Base-by-base conservation (phyloP, 1,284 basidiomycete genomes). In the Moniliophthora roreri region DNA sequence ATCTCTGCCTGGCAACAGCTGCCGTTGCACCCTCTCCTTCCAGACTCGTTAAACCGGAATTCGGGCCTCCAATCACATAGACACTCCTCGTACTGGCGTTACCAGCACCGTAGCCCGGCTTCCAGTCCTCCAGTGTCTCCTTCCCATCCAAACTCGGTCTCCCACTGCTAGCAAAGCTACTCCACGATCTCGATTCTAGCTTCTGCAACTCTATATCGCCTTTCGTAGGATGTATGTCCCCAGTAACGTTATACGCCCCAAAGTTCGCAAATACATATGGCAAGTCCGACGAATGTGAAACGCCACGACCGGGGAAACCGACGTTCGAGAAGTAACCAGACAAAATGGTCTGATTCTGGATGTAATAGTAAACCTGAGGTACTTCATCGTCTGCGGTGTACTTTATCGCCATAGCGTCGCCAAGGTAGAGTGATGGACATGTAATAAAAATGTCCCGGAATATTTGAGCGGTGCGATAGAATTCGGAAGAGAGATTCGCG, bases 371-470 rank as follows among this genome's bases (percentile, higher is more conserved):
- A 2, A 48, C 47, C n/a, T 26, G 10, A 15, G 20, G 26, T 16
- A 21, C 13, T n/a, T 36, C 34, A n/a, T 50, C n/a, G 18, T 28
- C 37, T 1, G 3, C 20, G 2, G 13, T 10, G 21, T 41, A 50
- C 38, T 50, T 50, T 18, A 28, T 16, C 13, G 49, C 49, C 49
- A 50, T 50, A 18, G 49, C 24, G 34, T 50, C n/a, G 11, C 49
- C 49, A 28, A 50, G 34, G 11, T 40, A 39, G 18, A 50, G 41
- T 4, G 38, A 50, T 6, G 49, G 49, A 18, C 49, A 50, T 4
- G 38, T 9, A 13, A 41, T 5, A 8, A 41, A 10, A 10, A 21
- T 34, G 40, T 50, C 49, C 13, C 49, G 20, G 39, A 50, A 50
- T 1, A 50, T 23, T 18, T 26, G 37, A 26, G 49, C 49, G 10